These are phyloP conservation scores for Sporothrix sp. DNA, from an alignment of 2,329 filamentous ascomycete genomes.

Conservation along the genomic window DNA sequence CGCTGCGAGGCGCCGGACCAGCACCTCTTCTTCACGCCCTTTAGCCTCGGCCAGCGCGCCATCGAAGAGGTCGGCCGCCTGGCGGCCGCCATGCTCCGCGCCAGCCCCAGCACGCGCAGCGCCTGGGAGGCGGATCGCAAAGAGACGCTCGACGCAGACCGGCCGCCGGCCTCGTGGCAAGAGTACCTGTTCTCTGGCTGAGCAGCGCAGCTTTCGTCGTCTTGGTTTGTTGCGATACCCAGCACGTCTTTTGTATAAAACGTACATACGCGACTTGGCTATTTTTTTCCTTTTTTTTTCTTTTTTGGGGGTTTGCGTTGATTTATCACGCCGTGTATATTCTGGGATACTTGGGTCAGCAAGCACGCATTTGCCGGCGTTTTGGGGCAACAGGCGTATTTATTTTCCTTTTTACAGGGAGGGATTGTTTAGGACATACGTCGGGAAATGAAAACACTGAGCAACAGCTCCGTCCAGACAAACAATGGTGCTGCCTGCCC, in stretches of 20 bases:
- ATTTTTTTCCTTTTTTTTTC: no score
- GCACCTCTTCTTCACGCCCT: slow-evolving; percentile 44
- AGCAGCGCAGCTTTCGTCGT: neutral
- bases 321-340: no score
- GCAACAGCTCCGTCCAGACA: no score
- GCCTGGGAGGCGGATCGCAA: slow-evolving; percentile 3
- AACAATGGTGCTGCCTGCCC: no score
- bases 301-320: no score
- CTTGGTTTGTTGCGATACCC: neutral
- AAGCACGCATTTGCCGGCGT: neutral
- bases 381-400: no score
- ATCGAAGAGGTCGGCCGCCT: slow-evolving; percentile 20
- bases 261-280: no score
- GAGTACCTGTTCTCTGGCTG: neutral
- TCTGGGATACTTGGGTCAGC: no score
- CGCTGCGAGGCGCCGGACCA: slow-evolving; percentile 34
- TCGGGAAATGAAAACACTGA: no score
- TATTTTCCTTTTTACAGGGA: neutral
- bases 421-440: no score
- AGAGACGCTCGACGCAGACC: neutral
- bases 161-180: slow-evolving; percentile 14
- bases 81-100: slow-evolving; percentile 8
- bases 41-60: slow-evolving; percentile 32
- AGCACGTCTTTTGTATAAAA: neutral
- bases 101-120: neutral